Evolutionary conservation across 345 rosid genomes (phyloP).

Genomic region (Eucalyptus grandis): DNA sequence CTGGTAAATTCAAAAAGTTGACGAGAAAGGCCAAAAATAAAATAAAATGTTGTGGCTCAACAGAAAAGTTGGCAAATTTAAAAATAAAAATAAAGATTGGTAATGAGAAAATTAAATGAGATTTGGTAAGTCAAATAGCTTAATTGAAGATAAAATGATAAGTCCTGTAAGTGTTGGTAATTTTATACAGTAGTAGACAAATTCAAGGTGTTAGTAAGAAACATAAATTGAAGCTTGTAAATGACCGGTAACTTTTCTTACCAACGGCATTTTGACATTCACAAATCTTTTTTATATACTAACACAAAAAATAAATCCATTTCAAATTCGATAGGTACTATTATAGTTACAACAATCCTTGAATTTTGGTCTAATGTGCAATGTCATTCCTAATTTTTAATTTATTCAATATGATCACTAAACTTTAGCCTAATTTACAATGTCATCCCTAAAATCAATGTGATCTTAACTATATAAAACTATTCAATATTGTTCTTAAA

Average conservation of each 20-base stretch:
- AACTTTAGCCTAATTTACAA: too few relatives aligned
- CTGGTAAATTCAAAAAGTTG: background rate
- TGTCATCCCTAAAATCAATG: fast-evolving
- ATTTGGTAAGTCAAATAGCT: background rate
- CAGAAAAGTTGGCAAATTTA: background rate
- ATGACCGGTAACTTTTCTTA: background rate
- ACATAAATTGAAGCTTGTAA: background rate
- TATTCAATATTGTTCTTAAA: background rate
- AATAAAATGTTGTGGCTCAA: background rate
- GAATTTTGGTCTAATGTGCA: too few relatives aligned
- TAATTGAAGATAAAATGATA: background rate
- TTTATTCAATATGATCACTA: fast-evolving
- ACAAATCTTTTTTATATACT: background rate
- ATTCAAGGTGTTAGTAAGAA: background rate
- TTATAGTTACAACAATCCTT: background rate
- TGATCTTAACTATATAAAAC: too few relatives aligned
- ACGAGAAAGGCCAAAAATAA: background rate
- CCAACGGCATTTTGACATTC: background rate
- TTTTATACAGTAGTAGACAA: background rate
- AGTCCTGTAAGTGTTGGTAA: background rate
- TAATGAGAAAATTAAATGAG: background rate
- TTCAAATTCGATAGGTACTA: background rate
- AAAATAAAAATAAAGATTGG: background rate
- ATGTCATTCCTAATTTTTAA: fast-evolving
- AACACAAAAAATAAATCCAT: background rate